Percentiles rank a stretch among this genome's conserved stretches.
Evolutionary conservation across 2,329 filamentous ascomycete species (phyloP).

Genomic region (Bimuria novae-zelandiae): DNA sequence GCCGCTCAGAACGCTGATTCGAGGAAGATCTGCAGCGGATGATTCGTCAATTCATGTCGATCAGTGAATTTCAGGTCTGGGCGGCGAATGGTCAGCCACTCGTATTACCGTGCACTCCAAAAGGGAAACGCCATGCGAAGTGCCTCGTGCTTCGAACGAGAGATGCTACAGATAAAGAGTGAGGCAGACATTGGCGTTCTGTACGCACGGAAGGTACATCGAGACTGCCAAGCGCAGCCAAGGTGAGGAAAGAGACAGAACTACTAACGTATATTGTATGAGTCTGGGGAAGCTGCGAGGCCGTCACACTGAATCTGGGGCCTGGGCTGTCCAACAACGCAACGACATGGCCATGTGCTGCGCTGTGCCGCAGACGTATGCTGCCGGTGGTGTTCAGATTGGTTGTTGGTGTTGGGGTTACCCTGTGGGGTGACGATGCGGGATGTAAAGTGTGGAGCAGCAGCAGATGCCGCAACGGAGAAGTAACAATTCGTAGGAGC

Average conservation of each 20-base stretch:
- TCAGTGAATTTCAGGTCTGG: no score
- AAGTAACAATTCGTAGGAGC: neutral
- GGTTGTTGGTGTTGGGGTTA: constrained; percentile 4
- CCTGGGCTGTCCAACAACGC: neutral
- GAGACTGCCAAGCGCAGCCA: neutral
- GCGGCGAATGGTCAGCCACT: no score
- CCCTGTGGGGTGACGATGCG: neutral
- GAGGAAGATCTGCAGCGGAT: no score
- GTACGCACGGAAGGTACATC: no score
- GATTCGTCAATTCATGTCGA: no score
- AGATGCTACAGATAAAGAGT: no score
- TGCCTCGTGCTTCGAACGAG: no score
- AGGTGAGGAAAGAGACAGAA: neutral
- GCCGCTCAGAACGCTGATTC: neutral
- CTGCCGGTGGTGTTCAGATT: neutral
- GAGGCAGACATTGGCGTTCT: no score
- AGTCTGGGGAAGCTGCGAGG: neutral
- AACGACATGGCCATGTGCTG: neutral
- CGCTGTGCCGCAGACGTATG: neutral
- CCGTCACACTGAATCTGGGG: neutral
- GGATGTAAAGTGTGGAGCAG: constrained; percentile 2
- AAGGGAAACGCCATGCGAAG: no score
- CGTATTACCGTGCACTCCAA: no score
- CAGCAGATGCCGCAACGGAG: neutral
- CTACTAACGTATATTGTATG: neutral